A percentile compares a stretch with the other conserved stretches of the same genome.
Conservation (phyloP, 1,284 basidiomycete species). For the Polyporus tsugae region DNA sequence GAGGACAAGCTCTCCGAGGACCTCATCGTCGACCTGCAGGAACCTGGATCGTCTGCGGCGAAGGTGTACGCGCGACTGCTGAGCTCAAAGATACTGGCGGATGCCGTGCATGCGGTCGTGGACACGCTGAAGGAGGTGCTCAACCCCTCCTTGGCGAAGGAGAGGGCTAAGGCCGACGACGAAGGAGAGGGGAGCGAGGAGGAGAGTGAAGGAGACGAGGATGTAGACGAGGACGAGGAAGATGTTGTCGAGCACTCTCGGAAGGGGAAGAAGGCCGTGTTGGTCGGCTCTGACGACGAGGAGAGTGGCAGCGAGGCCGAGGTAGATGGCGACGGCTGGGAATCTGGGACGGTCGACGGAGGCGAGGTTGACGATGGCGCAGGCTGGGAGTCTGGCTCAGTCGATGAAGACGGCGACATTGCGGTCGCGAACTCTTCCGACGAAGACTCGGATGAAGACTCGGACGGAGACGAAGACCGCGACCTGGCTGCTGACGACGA, state of each 20-base stretch:
- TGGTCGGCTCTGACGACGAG: slow-evolving; percentile 30
- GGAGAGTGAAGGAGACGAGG: slow-evolving; percentile 33
- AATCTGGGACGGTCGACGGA: slow-evolving; percentile 50
- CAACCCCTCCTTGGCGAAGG: slow-evolving; percentile 44
- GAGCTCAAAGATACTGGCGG: slow-evolving; percentile 79
- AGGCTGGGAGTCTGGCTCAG: slow-evolving; percentile 45
- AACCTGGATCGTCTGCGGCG: slow-evolving; percentile 53
- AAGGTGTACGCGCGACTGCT: slow-evolving; percentile 80
- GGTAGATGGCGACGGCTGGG: slow-evolving; percentile 47
- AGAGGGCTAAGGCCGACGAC: slow-evolving; percentile 35
- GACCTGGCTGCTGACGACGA: slow-evolving; percentile 37
- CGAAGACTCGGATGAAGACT: slow-evolving; percentile 34
- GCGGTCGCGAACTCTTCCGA: slow-evolving; percentile 27
- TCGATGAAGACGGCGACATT: slow-evolving; percentile 28
- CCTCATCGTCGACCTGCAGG: slow-evolving; percentile 39
- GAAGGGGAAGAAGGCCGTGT: slow-evolving; percentile 27
- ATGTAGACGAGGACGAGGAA: slow-evolving; percentile 44
- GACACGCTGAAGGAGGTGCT: slow-evolving; percentile 57
- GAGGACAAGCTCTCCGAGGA: slow-evolving; percentile 50
- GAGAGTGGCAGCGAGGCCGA: slow-evolving; percentile 43
- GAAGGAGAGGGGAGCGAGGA: slow-evolving; percentile 40
- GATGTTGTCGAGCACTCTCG: slow-evolving; percentile 47
- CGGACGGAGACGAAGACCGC: slow-evolving; percentile 23
- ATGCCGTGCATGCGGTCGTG: slow-evolving; percentile 63
- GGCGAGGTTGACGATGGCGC: slow-evolving; percentile 38